These are phyloP conservation scores for Mycena pura DNA, from an alignment of 768 basidiomycete genomes.

Conservation along the genomic window DNA sequence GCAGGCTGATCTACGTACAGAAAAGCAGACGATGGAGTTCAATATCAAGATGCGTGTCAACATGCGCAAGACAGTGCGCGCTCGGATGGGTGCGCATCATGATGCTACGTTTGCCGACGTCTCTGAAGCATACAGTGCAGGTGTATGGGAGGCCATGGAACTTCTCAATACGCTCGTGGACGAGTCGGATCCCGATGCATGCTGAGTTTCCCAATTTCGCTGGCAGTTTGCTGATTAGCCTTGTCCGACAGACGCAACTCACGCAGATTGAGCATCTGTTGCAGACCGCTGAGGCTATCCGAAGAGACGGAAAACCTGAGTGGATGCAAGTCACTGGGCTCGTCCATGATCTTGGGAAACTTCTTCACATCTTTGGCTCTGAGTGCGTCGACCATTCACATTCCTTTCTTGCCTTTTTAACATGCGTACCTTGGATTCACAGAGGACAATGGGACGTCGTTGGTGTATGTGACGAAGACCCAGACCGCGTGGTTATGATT, in stretches of 20 bases:
- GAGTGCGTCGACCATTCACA: slow-evolving; percentile 36
- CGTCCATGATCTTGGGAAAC: slow-evolving; percentile 76
- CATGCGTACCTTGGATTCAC: not conserved
- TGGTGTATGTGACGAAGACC: slow-evolving; percentile 61
- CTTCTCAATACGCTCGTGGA: slow-evolving; percentile 87
- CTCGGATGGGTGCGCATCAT: slow-evolving; percentile 67
- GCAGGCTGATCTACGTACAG: too few species aligned
- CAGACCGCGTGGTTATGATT: too few species aligned
- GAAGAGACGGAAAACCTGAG: slow-evolving; percentile 85
- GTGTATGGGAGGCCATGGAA: slow-evolving; percentile 86
- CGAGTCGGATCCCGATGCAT: slow-evolving; percentile 89
- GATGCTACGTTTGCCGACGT: too few species aligned
- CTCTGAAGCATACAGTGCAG: too few species aligned
- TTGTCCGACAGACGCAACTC: slow-evolving; percentile 69
- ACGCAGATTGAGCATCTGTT: slow-evolving; percentile 92
- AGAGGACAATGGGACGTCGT: slow-evolving; percentile 94
- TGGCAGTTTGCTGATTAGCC: not conserved
- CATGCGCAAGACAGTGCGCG: slow-evolving; percentile 70
- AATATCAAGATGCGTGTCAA: slow-evolving; percentile 81
- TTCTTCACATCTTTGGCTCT: slow-evolving; percentile 82
- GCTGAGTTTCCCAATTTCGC: slow-evolving; percentile 21
- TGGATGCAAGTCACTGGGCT: slow-evolving; percentile 85
- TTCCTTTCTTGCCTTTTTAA: not conserved
- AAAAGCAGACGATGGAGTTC: slow-evolving; percentile 87
- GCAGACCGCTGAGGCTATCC: slow-evolving; percentile 91